A percentile compares a stretch with the other conserved stretches of the same genome.
phyloP scores from a whole-genome alignment of 1,139 yeast genomes.

The Debaryomyces sp. region DNA sequence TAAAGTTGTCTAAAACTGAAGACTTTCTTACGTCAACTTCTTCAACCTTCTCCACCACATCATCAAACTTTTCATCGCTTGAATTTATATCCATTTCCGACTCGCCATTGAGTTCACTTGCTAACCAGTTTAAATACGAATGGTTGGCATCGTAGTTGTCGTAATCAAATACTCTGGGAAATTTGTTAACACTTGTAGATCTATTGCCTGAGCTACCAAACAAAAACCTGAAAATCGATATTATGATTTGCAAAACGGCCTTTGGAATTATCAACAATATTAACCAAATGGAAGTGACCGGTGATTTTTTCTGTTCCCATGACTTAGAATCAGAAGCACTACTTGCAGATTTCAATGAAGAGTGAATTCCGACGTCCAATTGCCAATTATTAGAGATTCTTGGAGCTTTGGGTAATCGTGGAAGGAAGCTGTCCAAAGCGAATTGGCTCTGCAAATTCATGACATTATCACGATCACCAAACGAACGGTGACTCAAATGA shows the following conservation, averaged over 20 bases:
- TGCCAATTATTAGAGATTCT: conserved; percentile 45
- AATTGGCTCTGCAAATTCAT: conserved; percentile 38
- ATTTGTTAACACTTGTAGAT: conserved; percentile 19
- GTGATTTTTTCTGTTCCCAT: conserved; percentile 12
- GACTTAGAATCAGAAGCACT: background rate
- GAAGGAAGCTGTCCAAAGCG: conserved; percentile 37
- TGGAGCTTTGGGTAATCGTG: conserved; percentile 47
- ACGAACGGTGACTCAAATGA: conserved; percentile 8
- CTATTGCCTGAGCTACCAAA: conserved; percentile 25
- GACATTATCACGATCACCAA: conserved; percentile 8
- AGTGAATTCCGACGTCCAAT: conserved; percentile 49
- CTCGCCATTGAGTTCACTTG: conserved; percentile 2
- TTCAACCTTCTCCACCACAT: background rate
- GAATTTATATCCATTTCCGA: background rate
- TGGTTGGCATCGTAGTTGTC: conserved; percentile 20
- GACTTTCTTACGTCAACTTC: background rate
- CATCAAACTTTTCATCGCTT: background rate
- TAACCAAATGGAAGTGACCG: conserved; percentile 38
- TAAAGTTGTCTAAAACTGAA: conserved; percentile 18
- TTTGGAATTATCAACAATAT: conserved; percentile 51
- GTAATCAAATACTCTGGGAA: conserved; percentile 30
- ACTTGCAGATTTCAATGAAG: conserved; percentile 27
- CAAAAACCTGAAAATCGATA: conserved; percentile 37
- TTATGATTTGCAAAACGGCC: conserved; percentile 34
- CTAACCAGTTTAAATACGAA: conserved; percentile 13